Base-by-base conservation (phyloP, 129 eudicot genomes). In the Silybum marianum region DNA sequence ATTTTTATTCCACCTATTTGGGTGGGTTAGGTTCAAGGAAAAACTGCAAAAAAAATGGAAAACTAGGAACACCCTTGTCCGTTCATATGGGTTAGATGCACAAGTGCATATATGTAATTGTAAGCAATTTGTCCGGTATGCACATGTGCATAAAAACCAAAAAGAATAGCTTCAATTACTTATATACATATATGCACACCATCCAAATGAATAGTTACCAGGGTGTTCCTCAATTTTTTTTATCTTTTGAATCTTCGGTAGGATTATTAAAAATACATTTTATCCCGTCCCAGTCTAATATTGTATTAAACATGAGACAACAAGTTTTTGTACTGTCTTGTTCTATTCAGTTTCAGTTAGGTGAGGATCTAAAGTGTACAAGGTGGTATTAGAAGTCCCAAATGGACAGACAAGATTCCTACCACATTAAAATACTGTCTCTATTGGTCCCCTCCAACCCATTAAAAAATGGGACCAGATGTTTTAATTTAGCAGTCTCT, bases 391-490 rank as follows among this genome's bases (percentile, higher is more conserved):
- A 51, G 86, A 70, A 77, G 75, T 58, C 74, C 79, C 62, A 40
- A 32, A 1, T 76, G 7, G 65, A 9, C 74, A 77, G 81, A 78
- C 81, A 82, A 78, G 79, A 73, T 79, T 79, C 70, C 76, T 74
- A 60, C 7, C 60, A 30, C 76, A 73, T 72, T 73, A 24, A 81
- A 72, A 46, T 30, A 73, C 21, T 42, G 69, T 72, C 58, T 21
- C 48, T 81, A 68, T 79, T 69, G 12, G 85, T 65, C 85, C 85
- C 42, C 66, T 24, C 66, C 44, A 66, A n/a, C 68, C 16, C 80
- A 74, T 19, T 28, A 42, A 66, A 74, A 25, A 67, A 44, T 19
- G 76, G 87, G 84, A 79, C 80, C 87, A 74, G 73, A 62, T 62
- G 82, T 67, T 67, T 70, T 68, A 70, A 69, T 3, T 26, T 28